Base-by-base conservation (phyloP, 2,329 filamentous ascomycete species). In the Aspergillus ochraceoroseus region DNA sequence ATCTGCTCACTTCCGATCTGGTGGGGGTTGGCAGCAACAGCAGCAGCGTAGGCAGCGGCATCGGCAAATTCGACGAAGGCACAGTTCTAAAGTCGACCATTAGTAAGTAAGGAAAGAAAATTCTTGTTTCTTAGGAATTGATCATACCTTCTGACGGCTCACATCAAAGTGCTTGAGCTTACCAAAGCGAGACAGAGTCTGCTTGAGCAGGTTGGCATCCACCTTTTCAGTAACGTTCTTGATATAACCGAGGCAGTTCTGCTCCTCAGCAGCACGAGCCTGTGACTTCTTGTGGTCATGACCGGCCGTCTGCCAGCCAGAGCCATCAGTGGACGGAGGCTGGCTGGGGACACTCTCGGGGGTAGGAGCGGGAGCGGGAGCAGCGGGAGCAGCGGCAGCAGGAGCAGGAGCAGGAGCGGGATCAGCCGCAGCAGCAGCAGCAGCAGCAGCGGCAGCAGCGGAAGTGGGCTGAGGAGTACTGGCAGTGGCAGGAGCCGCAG, bases 201-300 rank as follows among this genome's bases (percentile, higher is more conserved):
- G 73, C 64, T 76, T 83, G 44, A 98, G 73, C 32, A 87, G 79
- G 27, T 80, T 77, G 9, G 81, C 76, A 61, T 86, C 78, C 37
- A 98, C 82, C 69, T 88, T 89, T 22, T 94, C 88, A 34, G 82
- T 90, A 34, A 96, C 90, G 56, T 90, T 94, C 74, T 95, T 95
- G 66, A 98, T 87, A 66, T 95, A 96, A 13, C 85, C 92, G 53
- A 88, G 78, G 38, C 82, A 82, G 47, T 79, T 79, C 48, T 90
- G 83, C 58, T 87, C 84, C 58, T 89, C 85, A 32, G 70, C 62
- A 17, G 73, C 65, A 35, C 87, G 80, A 57, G 82, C 83, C 63
- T 92, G 86, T 61, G 87, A 82, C 74, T 92, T 92, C 55, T 83
- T 83, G 66, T 94, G 85, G 41, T 80, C 77, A 43, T 70, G 67